These are phyloP conservation scores for Heliamphora pulchella DNA, from an alignment of 179 eudicot species.

Conservation along the genomic window DNA sequence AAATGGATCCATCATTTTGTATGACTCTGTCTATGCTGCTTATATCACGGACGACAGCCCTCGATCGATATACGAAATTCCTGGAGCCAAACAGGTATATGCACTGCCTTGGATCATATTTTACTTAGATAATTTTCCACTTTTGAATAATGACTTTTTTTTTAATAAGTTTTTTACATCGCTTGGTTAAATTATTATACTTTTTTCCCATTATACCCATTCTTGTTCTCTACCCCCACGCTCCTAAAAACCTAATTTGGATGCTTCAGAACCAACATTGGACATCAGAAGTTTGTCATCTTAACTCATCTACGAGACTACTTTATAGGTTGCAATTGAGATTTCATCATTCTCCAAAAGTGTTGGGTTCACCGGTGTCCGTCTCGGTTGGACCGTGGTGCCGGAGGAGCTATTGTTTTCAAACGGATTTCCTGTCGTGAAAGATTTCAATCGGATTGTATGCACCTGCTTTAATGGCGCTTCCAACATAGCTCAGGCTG, in stretches of 20 bases:
- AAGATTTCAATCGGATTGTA: constrained; percentile 84
- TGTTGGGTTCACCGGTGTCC: constrained; percentile 94
- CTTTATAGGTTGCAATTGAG: constrained; percentile 72
- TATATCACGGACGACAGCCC: constrained; percentile 73
- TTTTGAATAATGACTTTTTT: not conserved
- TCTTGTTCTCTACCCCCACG: no score
- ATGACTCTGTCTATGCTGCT: constrained; percentile 89
- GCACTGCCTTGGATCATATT: not conserved
- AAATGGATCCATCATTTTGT: constrained; percentile 82
- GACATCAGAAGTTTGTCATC: not conserved
- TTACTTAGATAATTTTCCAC: not conserved
- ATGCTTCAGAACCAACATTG: no score
- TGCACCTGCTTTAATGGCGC: constrained; percentile 94
- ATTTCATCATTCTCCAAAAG: constrained; percentile 84
- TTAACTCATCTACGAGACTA: not conserved
- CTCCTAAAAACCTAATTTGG: no score
- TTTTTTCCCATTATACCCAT: no score
- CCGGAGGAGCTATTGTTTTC: constrained; percentile 69
- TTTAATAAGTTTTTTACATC: not conserved
- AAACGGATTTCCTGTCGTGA: constrained; percentile 77
- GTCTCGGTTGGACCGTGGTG: constrained; percentile 96
- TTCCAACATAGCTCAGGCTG: constrained; percentile 87
- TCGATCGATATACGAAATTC: constrained; percentile 78
- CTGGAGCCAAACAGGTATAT: constrained; percentile 80
- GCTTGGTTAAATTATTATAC: no score